Evolutionary conservation across 306 rosid species (phyloP), one percentile per base, ranked within the genome.

Genomic region (Acacia confusa): DNA sequence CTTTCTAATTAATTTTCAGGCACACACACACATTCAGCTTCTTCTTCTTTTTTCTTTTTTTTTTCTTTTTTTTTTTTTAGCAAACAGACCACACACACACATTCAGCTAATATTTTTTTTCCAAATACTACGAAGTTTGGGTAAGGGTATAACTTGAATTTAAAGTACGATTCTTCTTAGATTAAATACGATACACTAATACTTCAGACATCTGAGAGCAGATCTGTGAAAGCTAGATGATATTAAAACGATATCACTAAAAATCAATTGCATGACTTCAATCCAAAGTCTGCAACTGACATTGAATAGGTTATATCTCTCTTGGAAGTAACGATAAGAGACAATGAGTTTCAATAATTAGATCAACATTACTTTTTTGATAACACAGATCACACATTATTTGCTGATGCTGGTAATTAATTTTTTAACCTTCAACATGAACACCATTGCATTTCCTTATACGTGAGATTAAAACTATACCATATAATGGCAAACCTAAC

Each of bases 341-440:
- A 77, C 30, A 68, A 68, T 28, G 74, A 41, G 76, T 72, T 78
- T 73, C 30, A 0, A 72, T 66, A 22, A 43, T 6, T 78, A 78
- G 30, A 44, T 9, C 17, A 65, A 32, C 34, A 28, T 28, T 28
- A 28, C 30, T 28, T 28, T 28, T 28, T 28, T 28, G 30, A 28
- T 28, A 28, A 28, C 30, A 28, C 2, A 28, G 1, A 28, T 32
- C 36, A 32, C 36, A 30, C 13, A 27, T 72, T 64, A 43, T 64
- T 72, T 28, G 55, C 75, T 72, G 63, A 65, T 70, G 45, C 34
- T 1, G 15, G 52, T n/a, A 50, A 6, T 55, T 57, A 34, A 25
- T 27, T 27, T 2, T 27, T 61, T 61, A 61, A 25, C 30, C 36
- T 61, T 61, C 27, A 22, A 27, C 19, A 25, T 60, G 27, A 60